Conservation (phyloP, 805 yeast species). For the Scheffersomyces amazonensis region DNA sequence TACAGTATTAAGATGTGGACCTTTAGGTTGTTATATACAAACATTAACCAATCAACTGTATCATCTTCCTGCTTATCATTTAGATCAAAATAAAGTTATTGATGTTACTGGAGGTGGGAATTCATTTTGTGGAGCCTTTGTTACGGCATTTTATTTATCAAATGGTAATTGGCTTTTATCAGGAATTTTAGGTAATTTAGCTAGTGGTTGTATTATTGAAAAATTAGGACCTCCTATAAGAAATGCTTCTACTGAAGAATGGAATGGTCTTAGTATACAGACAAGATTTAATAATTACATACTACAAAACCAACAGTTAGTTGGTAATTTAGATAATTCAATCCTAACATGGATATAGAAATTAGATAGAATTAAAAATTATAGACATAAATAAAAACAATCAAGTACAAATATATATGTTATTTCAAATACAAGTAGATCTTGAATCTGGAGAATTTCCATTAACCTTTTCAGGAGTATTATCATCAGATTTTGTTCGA, state of each 20-base stretch:
- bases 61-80: constrained; percentile 78
- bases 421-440: neutral
- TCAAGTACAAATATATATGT: neutral
- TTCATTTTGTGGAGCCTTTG: constrained; percentile 41
- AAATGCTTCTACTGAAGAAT: constrained; percentile 29
- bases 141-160: constrained; percentile 55
- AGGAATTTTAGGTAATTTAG: constrained; percentile 67
- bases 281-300: constrained; percentile 45
- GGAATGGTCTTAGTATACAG: constrained; percentile 59
- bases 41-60: constrained; percentile 15
- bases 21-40: constrained; percentile 58
- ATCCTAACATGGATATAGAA: constrained; percentile 7
- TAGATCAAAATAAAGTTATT: constrained; percentile 28
- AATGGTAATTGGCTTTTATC: constrained; percentile 48
- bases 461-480: too few relatives aligned
- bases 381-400: too few relatives aligned
- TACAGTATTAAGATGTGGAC: constrained; percentile 74
- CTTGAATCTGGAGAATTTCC: neutral
- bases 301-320: constrained; percentile 10
- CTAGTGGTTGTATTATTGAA: constrained; percentile 81
- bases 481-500: too few relatives aligned
- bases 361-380: neutral
- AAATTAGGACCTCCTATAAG: constrained; percentile 66
- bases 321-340: constrained; percentile 1
- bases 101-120: constrained; percentile 49